These are phyloP conservation scores for Gossypium ekmanianum DNA, from an alignment of 345 rosid species.

Conservation along the genomic window DNA sequence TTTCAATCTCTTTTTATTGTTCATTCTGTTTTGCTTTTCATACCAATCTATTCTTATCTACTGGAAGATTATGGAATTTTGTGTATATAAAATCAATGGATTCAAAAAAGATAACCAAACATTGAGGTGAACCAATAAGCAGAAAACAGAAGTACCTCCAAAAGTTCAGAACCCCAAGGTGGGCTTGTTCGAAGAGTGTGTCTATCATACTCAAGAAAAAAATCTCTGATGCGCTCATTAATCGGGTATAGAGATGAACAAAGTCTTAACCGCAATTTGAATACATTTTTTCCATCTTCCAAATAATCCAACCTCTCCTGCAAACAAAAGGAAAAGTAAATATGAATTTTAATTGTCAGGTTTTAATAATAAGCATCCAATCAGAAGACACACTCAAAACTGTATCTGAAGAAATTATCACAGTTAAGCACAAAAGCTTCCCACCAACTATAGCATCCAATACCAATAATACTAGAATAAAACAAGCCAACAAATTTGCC, in stretches of 20 bases:
- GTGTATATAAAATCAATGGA: neutral
- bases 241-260: constrained; percentile 89
- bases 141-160: constrained; percentile 60
- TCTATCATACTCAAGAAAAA: constrained; percentile 95
- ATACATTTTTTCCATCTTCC: constrained; percentile 94
- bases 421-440: neutral
- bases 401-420: neutral
- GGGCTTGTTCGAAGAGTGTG: constrained; percentile 92
- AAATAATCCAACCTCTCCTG: constrained; percentile 94
- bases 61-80: neutral
- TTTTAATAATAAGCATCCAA: constrained; percentile 5
- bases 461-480: neutral
- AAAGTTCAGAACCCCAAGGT: constrained; percentile 99
- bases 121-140: constrained; percentile 7
- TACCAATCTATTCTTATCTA: neutral
- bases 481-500: neutral
- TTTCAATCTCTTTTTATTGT: neutral
- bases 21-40: neutral
- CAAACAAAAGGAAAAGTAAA: constrained; percentile 18
- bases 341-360: neutral
- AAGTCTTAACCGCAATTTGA: constrained; percentile 79
- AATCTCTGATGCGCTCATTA: constrained; percentile 94
- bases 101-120: neutral
- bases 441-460: neutral
- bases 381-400: neutral